A percentile compares a stretch with the other conserved stretches of the same genome.
Evolutionary conservation across 345 rosid species (phyloP).

Genomic region (Chamaenerion angustifolium): DNA sequence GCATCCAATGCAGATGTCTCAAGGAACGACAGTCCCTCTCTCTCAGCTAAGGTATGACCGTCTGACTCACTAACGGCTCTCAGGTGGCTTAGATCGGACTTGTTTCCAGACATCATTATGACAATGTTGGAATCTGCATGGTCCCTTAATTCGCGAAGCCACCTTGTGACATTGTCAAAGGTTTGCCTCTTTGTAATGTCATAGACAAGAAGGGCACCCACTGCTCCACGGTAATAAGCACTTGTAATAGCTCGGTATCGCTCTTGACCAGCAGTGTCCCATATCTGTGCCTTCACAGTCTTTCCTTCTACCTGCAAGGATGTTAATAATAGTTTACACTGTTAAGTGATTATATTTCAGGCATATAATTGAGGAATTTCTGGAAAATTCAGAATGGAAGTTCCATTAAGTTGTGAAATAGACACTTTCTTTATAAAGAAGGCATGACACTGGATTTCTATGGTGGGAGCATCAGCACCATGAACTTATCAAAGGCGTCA

Average conservation of each 20-base stretch:
- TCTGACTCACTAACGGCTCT: conserved; percentile 51
- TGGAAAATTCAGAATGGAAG: no score
- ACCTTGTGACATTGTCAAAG: conserved; percentile 48
- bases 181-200: conserved; percentile 77
- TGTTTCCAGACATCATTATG: conserved; percentile 73
- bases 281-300: conserved; percentile 73
- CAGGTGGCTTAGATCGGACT: conserved; percentile 54
- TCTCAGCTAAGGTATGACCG: conserved; percentile 44
- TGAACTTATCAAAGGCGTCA: background rate
- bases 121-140: conserved; percentile 72
- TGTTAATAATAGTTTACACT: no score
- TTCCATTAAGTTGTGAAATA: no score
- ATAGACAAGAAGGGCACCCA: conserved; percentile 66
- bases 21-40: conserved; percentile 56
- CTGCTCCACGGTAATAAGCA: conserved; percentile 72
- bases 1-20: conserved; percentile 69
- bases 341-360: no score
- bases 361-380: no score
- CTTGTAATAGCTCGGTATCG: conserved; percentile 61
- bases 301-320: conserved; percentile 56
- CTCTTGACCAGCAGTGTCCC: conserved; percentile 83
- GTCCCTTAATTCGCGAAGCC: conserved; percentile 68
- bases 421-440: no score
- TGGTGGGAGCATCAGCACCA: no score
- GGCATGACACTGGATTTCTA: no score